Evolutionary conservation across 441 rosid genomes (phyloP), one percentile per base, ranked within the genome.

Genomic region (Erodium moschatum): DNA sequence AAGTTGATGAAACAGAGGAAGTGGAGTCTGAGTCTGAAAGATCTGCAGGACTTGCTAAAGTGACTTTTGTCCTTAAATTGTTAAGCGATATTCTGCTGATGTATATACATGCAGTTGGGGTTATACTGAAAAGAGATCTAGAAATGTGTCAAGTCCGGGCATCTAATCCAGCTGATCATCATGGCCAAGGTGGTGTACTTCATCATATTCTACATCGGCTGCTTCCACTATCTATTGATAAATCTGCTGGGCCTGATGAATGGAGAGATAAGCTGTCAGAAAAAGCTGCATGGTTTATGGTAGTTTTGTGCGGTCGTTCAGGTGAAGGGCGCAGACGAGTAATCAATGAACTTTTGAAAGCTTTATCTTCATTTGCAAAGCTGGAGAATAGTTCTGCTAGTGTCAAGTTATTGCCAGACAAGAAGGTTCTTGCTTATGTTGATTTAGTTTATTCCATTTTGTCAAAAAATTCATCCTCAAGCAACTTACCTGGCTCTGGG

Each of bases 191-290:
- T 70, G 97, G 98, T 62, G 69, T 90, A 79, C 75, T 95, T 66
- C 86, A 87, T 79, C 97, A 95, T 84, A 77, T 95, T 78, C 81
- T 95, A 65, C 97, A 91, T 80, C 78, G 78, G 65, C 76, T 95
- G 75, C 92, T 95, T 74, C 96, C 97, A 15, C 75, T 88, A 78
- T 81, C 94, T 65, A 61, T 75, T 31, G 86, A 89, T 69, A 89
- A 89, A 77, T 85, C 85, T 68, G 85, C 77, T 12, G 94, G 94
- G 54, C 91, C 92, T 72, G 91, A 88, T 79, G 97, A 91, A 67
- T 88, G 97, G 97, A 91, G 90, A 77, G 83, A 83, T 67, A 94
- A 88, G 79, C 79, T 94, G 81, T 88, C 99, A 65, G 97, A 86
- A 81, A 94, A 87, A 77, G 96, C 97, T 60, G 83, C 96, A 44